Evolutionary conservation across 345 rosid genomes (phyloP), one percentile per base, ranked within the genome.

Genomic region (Eucalyptus microcorys): DNA sequence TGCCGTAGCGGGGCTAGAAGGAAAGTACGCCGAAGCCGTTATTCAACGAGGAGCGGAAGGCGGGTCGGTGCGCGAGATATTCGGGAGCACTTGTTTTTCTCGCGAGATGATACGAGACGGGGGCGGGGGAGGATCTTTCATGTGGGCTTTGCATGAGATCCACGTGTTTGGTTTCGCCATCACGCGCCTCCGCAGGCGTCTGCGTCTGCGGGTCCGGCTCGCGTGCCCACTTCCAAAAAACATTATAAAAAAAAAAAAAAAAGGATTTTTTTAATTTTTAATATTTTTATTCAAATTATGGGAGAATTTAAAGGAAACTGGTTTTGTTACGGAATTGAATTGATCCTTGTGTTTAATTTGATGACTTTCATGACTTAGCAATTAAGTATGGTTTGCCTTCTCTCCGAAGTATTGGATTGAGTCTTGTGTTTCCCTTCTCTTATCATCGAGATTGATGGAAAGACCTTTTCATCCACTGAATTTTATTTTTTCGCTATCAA

Each of bases 391-490:
- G 30, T 24, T 24, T 55, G 61, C 61, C 76, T 66, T n/a, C 40
- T 66, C 76, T n/a, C 10, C 14, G 80, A 68, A 34, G 24, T 9
- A 17, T 68, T 68, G 43, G 3, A 16, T 68, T 42, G 1, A 32
- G 80, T 68, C 80, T 9, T 5, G 19, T n/a, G 40, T 68, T 68
- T 27, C 2, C 8, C n/a, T 27, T 61, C 80, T 8, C 43, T 34
- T 34, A 3, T 17, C 80, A 34, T 34, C 13, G 13, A 68, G 13
- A 17, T 9, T 34, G 43, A 61, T 30, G 68, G 32, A 6, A 59
- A 27, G 7, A 30, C 1, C 4, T 2, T 27, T 61, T 30, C 3
- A 0, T 5, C 32, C 34, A 3, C 1, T 27, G 34, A 68, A 9
- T 61, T 30, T 21, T 0, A 14, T 17, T 19, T 17, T 66, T 19